Evolutionary conservation across 768 basidiomycete species (phyloP), one percentile per base, ranked within the genome.

Genomic region (Agaricus blazei): DNA sequence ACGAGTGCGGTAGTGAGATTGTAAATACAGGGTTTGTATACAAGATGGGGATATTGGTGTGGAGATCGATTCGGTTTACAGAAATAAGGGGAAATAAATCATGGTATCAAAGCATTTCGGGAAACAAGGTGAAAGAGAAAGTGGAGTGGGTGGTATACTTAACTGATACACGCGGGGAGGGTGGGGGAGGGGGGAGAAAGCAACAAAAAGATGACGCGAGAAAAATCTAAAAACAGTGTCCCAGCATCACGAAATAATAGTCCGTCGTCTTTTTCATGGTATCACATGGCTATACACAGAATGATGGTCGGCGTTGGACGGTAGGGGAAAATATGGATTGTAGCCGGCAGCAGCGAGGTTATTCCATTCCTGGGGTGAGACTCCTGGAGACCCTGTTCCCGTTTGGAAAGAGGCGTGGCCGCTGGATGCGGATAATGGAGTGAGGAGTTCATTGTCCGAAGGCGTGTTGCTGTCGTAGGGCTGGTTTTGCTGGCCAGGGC

Each of bases 321-420:
- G 69, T 57, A 83, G 72, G 34, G 85, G 81, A 64, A 88, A 88
- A 68, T 88, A 88, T 4, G 87, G 75, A 52, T 84, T 86, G 69
- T 85, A 88, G 31, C 80, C 78, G 12, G 75, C 67, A 28, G 79
- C 63, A 24, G 78, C 73, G 65, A 84, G 73, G 55, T 78, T 73
- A 60, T 75, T 80, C 85, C 84, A 86, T 68, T 86, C 79, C 60
- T 82, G 78, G 40, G 80, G 78, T 53, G 81, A 75, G 62, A 80
- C 78, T 65, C 73, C 78, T 37, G 75, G 72, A 38, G 77, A 75
- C 26, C 72, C 73, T 1, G 65, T 59, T 26, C 56, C 49, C 26
- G 68, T 64, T 48, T 77, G 75, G 63, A 77, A 80, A 14, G 76
- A 76, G 8, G 71, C 60, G 41, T 76, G 76, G n/a, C 74, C 73